Evolutionary conservation across 768 basidiomycete genomes (phyloP).

Genomic region (Kondoa subrosea): DNA sequence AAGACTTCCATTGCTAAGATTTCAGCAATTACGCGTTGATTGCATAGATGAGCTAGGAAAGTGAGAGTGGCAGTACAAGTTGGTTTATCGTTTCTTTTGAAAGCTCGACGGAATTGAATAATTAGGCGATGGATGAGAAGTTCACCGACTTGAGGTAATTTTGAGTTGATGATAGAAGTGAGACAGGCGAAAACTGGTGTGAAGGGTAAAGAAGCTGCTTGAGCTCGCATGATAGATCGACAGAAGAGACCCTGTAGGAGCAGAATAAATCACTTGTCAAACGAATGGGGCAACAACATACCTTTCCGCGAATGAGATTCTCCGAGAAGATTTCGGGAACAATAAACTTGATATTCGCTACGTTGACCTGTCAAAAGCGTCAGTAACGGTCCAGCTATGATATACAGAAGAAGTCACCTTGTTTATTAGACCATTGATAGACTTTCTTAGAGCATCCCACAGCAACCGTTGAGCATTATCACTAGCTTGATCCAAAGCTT

Average conservation of each 20-base stretch:
- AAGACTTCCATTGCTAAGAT: slow-evolving; percentile 88
- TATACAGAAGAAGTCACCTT: slow-evolving; percentile 42
- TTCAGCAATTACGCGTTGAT: slow-evolving; percentile 84
- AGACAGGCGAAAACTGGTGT: slow-evolving; percentile 92
- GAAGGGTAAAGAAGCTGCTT: slow-evolving; percentile 88
- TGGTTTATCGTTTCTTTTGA: slow-evolving; percentile 96
- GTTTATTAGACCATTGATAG: slow-evolving; percentile 98
- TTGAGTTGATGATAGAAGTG: slow-evolving; percentile 88
- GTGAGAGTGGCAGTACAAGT: slow-evolving; percentile 85
- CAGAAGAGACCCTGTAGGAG: slow-evolving; percentile 59
- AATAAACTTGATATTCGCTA: slow-evolving; percentile 25
- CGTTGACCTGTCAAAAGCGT: slow-evolving; percentile 10
- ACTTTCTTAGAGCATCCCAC: slow-evolving; percentile 95
- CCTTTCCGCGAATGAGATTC: slow-evolving; percentile 66
- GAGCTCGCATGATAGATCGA: slow-evolving; percentile 93
- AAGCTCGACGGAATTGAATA: slow-evolving; percentile 84
- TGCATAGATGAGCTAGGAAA: slow-evolving; percentile 70
- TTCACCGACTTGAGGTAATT: slow-evolving; percentile 90
- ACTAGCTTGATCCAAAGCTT: slow-evolving; percentile 57
- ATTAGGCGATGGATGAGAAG: slow-evolving; percentile 71
- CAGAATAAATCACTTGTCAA: not conserved
- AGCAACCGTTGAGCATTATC: slow-evolving; percentile 83
- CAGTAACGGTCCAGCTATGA: not conserved
- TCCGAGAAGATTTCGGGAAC: slow-evolving; percentile 54
- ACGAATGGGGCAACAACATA: not conserved